A percentile compares a stretch with the other conserved stretches of the same genome.
phyloP scores from a whole-genome alignment of 441 rosid genomes.

The Rhodomyrtus psidioides region DNA sequence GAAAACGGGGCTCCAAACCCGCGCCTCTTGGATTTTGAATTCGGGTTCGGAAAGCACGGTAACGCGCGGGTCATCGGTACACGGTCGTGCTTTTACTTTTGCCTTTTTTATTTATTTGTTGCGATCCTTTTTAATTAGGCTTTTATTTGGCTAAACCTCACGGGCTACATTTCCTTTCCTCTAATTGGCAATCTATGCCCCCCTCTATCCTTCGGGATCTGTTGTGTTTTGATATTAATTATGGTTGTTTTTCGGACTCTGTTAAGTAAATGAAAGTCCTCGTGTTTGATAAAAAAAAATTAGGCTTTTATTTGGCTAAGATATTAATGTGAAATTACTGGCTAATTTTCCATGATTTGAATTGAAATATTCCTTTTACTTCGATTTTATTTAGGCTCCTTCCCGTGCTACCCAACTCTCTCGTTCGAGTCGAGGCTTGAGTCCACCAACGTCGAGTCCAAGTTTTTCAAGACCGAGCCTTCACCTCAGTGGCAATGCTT shows the following conservation, averaged over 20 bases:
- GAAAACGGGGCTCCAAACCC: neutral
- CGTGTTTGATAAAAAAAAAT: no score
- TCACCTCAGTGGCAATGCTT: no score
- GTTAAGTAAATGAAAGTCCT: no score
- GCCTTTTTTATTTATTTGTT: neutral
- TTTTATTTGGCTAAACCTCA: neutral
- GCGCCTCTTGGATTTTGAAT: neutral
- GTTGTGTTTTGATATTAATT: no score
- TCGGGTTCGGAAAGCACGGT: neutral
- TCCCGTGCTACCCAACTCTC: neutral
- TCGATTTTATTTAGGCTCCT: fast-evolving
- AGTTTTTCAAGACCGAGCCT: no score
- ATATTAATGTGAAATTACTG: neutral
- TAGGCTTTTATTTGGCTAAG: neutral
- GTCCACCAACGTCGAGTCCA: fast-evolving
- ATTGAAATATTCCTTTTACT: neutral
- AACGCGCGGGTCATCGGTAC: neutral
- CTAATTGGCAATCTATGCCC: no score
- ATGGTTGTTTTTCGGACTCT: no score
- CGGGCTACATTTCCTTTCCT: no score
- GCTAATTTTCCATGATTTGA: neutral
- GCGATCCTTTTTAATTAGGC: no score
- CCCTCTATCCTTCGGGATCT: no score
- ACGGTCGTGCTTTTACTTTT: neutral
- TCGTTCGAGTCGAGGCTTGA: neutral